Base-by-base conservation (phyloP, 2,329 filamentous ascomycete species). In the Penicillium capsulatum region DNA sequence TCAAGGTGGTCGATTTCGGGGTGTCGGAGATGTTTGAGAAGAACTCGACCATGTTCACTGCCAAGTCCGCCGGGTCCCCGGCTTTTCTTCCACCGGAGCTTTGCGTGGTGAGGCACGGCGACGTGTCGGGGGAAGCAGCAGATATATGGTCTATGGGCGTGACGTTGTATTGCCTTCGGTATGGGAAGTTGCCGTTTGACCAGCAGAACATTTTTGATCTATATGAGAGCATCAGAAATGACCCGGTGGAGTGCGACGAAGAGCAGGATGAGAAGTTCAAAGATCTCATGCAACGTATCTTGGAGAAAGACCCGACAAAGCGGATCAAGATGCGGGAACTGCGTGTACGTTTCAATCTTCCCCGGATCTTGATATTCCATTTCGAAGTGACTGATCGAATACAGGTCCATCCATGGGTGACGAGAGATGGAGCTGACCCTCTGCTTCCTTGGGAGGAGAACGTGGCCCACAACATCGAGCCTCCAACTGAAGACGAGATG, bases 141-240 rank as follows among this genome's bases (percentile, higher is more conserved):
- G 92, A 98, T 65, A 89, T 98, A 38, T 98, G 92, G 92, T 94
- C 91, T 3, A 97, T 97, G 91, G 92, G 92, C 5, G 83, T 96
- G 7, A 94, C 90, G 2, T 72, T 98, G 2, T 97, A 91, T 62
- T 98, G 92, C 62, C 74, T 98, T 27, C 82, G 85, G 45, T 97
- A 94, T 57, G 92, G 92, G 20, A 75, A 72, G 34, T 83, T 98
- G 45, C 92, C 92, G 0, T 98, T 97, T 58, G 84, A 90, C 56
- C 79, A 83, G 40, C 72, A 78, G 4, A 81, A 80, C 13, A 81
- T 96, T 44, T 72, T 96, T 40, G 90, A 95, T 35, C 79, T 97
- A 47, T 97, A 94, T 60, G 83, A 94, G 43, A 81, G 88, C 4
- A 97, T 98, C 65, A 84, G 84, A 50, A 77, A 74, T 19, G 83